phyloP scores from a whole-genome alignment of 1,284 basidiomycete species.

The Gomphus bonarii region DNA sequence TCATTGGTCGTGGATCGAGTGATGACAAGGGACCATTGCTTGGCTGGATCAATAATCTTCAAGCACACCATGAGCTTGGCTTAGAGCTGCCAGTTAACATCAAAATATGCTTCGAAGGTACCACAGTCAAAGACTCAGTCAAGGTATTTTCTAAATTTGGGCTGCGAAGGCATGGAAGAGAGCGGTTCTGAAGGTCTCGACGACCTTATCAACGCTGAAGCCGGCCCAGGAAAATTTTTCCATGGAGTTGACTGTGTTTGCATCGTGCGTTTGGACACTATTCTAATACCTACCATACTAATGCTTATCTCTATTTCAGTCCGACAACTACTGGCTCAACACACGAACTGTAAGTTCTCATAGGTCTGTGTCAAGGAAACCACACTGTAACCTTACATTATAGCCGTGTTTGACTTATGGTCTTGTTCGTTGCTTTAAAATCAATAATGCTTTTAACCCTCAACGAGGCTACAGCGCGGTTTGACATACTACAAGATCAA shows the following conservation, averaged over 20 bases:
- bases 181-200: constrained; percentile 90
- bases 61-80: constrained; percentile 71
- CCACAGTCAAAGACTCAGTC: not conserved
- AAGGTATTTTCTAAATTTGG: not conserved
- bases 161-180: constrained; percentile 78
- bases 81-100: constrained; percentile 89
- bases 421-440: constrained; percentile 22
- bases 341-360: constrained; percentile 39
- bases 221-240: constrained; percentile 71
- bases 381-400: not conserved
- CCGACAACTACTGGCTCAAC: constrained; percentile 85
- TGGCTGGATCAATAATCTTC: constrained; percentile 92
- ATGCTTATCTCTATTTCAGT: constrained; percentile 29
- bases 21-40: constrained; percentile 93
- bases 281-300: not conserved
- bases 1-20: constrained; percentile 85
- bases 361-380: not conserved
- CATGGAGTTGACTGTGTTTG: constrained; percentile 90
- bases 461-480: constrained; percentile 43
- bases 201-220: constrained; percentile 78
- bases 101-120: constrained; percentile 85
- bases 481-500: constrained; percentile 84
- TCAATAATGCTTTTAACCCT: not conserved
- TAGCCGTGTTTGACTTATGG: constrained; percentile 64
- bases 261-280: constrained; percentile 60